Percentiles rank a stretch among this genome's conserved stretches.
These are phyloP conservation scores for Phallus indusiatus DNA, from an alignment of 768 basidiomycete genomes.

Conservation along the genomic window DNA sequence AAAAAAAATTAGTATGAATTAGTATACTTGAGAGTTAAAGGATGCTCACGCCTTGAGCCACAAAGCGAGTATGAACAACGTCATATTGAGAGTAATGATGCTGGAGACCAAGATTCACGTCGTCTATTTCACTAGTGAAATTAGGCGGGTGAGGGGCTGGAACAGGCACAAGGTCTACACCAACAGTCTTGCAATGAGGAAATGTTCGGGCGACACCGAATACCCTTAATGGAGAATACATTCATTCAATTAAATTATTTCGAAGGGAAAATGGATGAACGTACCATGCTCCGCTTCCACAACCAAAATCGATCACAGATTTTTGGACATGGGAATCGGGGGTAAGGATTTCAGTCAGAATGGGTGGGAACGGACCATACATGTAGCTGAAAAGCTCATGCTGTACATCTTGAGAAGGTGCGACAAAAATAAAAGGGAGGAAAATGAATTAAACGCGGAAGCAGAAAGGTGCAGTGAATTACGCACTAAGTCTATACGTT, in stretches of 20 bases:
- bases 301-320: slow-evolving; percentile 64
- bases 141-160: slow-evolving; percentile 58
- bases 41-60: slow-evolving; percentile 59
- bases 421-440: neutral
- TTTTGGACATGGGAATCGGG: slow-evolving; percentile 51
- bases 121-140: slow-evolving; percentile 75
- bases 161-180: slow-evolving; percentile 23
- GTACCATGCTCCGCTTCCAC: slow-evolving; percentile 72
- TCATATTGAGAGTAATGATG: slow-evolving; percentile 76
- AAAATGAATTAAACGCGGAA: no score
- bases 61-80: slow-evolving; percentile 62
- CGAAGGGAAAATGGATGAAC: slow-evolving; percentile 11
- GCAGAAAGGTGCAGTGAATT: neutral
- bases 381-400: slow-evolving; percentile 53
- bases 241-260: neutral
- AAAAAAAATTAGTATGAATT: slow-evolving; percentile 14
- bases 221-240: slow-evolving; percentile 41
- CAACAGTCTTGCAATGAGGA: slow-evolving; percentile 57
- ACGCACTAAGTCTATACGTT: slow-evolving; percentile 54
- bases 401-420: slow-evolving; percentile 45
- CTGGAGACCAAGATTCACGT: slow-evolving; percentile 75
- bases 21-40: slow-evolving; percentile 7
- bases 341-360: slow-evolving; percentile 47
- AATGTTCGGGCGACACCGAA: slow-evolving; percentile 66
- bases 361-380: slow-evolving; percentile 60